Evolutionary conservation across 2,329 filamentous ascomycete species (phyloP).

Genomic region (Pestalotiopsis sp.): DNA sequence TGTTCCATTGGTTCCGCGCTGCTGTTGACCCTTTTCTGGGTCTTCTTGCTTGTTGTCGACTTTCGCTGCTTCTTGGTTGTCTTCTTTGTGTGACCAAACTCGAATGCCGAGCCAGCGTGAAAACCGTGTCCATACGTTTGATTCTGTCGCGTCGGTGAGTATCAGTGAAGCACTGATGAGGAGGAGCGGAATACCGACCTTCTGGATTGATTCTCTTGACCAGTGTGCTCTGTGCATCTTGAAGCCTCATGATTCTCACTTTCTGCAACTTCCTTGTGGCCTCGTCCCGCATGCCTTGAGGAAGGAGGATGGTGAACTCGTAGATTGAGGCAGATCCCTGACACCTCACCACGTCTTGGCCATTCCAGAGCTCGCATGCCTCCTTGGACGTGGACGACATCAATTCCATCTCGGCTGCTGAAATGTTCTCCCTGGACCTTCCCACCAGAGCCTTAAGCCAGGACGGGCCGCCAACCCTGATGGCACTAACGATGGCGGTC

Average conservation of each 20-base stretch:
- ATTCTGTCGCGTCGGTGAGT: too few relatives aligned
- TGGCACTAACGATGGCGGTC: neutral
- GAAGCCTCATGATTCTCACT: neutral
- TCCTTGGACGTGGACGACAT: slow-evolving; percentile 48
- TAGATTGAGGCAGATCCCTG: slow-evolving; percentile 17
- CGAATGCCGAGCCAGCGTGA: too few relatives aligned
- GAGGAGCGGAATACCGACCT: too few relatives aligned
- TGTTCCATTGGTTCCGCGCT: too few relatives aligned
- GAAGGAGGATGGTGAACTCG: slow-evolving; percentile 18
- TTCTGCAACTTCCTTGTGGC: neutral
- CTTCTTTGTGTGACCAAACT: too few relatives aligned
- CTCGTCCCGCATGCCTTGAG: neutral
- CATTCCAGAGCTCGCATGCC: slow-evolving; percentile 48
- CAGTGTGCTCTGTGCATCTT: too few relatives aligned
- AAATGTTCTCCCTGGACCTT: slow-evolving; percentile 24
- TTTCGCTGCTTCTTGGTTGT: too few relatives aligned
- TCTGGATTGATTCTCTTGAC: too few relatives aligned
- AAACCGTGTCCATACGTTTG: too few relatives aligned
- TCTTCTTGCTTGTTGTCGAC: too few relatives aligned
- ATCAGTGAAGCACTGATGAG: too few relatives aligned
- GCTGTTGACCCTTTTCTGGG: too few relatives aligned
- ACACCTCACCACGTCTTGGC: slow-evolving; percentile 34
- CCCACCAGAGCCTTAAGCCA: neutral
- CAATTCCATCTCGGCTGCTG: slow-evolving; percentile 43
- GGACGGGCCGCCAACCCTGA: neutral